Evolutionary conservation across 257 asterid genomes (phyloP).

Genomic region (Voacanga thouarsii): DNA sequence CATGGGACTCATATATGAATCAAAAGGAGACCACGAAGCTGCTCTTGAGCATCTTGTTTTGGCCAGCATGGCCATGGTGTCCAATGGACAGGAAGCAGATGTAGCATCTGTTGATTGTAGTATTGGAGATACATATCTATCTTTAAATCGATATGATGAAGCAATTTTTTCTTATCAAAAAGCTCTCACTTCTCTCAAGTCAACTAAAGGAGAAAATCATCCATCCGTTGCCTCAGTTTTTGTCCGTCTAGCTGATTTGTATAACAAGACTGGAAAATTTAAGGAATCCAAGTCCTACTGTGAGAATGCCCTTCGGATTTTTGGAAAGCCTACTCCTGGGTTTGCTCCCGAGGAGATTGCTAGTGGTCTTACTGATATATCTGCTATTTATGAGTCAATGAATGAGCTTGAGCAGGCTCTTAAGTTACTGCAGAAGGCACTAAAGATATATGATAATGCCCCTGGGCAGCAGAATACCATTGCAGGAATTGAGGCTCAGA

Average conservation of each 20-base stretch:
- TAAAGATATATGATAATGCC: constrained; percentile 75
- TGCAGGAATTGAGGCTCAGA: constrained; percentile 93
- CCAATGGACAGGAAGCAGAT: constrained; percentile 81
- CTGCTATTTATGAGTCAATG: constrained; percentile 90
- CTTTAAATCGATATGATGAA: constrained; percentile 78
- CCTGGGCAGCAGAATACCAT: constrained; percentile 87
- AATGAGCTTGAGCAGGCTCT: constrained; percentile 79
- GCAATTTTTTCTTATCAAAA: constrained; percentile 84
- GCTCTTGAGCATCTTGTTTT: constrained; percentile 94
- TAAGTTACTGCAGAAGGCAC: constrained; percentile 76
- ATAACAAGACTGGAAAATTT: constrained; percentile 75
- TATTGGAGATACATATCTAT: constrained; percentile 83
- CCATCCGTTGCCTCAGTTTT: constrained; percentile 84
- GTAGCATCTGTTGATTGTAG: constrained; percentile 82
- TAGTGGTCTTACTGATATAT: constrained; percentile 76
- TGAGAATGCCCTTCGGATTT: constrained; percentile 81
- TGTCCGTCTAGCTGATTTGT: constrained; percentile 84
- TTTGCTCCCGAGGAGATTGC: constrained; percentile 86
- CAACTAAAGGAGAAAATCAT: constrained; percentile 87
- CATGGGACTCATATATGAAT: constrained; percentile 85
- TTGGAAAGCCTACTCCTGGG: constrained; percentile 71
- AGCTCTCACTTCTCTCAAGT: constrained; percentile 76
- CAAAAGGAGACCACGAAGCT: constrained; percentile 80
- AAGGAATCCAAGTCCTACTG: constrained; percentile 85
- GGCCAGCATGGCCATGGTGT: constrained; percentile 95